phyloP scores from a whole-genome alignment of 257 asterid species.

The Gardenia jasminoides region DNA sequence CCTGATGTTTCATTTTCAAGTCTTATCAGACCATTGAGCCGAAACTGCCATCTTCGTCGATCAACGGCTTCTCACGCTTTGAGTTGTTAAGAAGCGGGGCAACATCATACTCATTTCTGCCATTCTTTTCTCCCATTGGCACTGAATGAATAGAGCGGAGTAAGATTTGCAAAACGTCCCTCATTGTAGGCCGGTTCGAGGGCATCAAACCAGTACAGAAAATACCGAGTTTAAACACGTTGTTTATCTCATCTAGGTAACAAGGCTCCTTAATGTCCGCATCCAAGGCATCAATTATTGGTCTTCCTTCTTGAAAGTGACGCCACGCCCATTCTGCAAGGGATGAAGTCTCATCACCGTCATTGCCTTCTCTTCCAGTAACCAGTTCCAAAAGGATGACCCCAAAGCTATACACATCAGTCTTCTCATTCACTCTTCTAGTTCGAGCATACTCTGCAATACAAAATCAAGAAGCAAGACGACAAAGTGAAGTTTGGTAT shows the following conservation, averaged over 20 bases:
- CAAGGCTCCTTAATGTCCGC: slow-evolving; percentile 55
- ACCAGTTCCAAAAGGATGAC: slow-evolving; percentile 75
- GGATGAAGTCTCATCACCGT: slow-evolving; percentile 65
- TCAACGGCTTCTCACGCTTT: slow-evolving; percentile 23
- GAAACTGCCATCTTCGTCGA: slow-evolving; percentile 33
- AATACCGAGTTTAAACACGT: slow-evolving; percentile 66
- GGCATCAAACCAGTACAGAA: slow-evolving; percentile 64
- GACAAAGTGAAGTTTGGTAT: neutral
- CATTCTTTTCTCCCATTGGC: slow-evolving; percentile 28
- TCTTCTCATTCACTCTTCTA: slow-evolving; percentile 72
- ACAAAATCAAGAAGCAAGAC: neutral
- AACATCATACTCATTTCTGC: slow-evolving; percentile 41
- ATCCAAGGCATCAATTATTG: slow-evolving; percentile 47
- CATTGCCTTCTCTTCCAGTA: slow-evolving; percentile 71
- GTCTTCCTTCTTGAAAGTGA: slow-evolving; percentile 43
- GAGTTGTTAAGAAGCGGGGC: slow-evolving; percentile 65
- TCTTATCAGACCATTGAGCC: slow-evolving; percentile 29
- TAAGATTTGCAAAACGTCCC: slow-evolving; percentile 57
- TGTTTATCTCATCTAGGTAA: slow-evolving; percentile 52
- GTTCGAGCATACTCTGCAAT: slow-evolving; percentile 74
- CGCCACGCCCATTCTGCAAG: slow-evolving; percentile 86
- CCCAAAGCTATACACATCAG: slow-evolving; percentile 87
- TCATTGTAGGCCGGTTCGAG: slow-evolving; percentile 73
- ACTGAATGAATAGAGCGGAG: slow-evolving; percentile 37
- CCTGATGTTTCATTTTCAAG: slow-evolving; percentile 6